Evolutionary conservation across 176 grass and related monocot species (phyloP), one percentile per base, ranked within the genome.

Genomic region (Zea luxurians): DNA sequence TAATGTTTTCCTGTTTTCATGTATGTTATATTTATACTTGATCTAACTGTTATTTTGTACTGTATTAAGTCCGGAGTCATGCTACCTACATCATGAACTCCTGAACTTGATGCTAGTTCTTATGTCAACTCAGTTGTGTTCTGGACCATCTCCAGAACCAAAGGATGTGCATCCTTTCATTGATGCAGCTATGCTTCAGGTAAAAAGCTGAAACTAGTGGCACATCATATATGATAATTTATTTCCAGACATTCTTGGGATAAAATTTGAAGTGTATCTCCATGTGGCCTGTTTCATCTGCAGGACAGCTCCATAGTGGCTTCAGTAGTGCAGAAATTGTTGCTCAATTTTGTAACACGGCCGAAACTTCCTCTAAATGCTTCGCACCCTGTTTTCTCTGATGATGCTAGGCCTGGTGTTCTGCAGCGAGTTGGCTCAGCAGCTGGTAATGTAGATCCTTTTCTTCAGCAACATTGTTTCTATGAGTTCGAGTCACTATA

Each of bases 71-170:
- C 73, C 54, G 76, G 87, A 87, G 21, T 91, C 96, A 64, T 88
- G 88, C 83, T 91, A 92, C 78, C 89, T 99, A 37, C 92, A 99
- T 81, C 90, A 99, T 44, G 96, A 99, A 79, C 86, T 99, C 69
- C 79, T 99, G 65, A 99, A 99, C 81, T 87, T 99, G 82, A 83
- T 99, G 83, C 85, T 99, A 78, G 96, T 99, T 69, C 85, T 93
- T 61, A 92, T 99, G 96, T 99, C 96, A 8, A 99, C 96, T 73
- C 96, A 99, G 60, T 91, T 99, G 48, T 95, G 96, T 90, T 91
- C 86, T 87, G 96, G 96, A 72, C 88, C 96, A 79, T 99, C 96
- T 63, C 92, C 92, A 85, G 92, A 89, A 69, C 85, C 88, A 40
- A 99, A 95, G 82, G 96, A 99, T 82, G 72, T 95, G 41, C 96